phyloP scores from a whole-genome alignment of 1,139 yeast genomes.

The Chernovozyma sophiae-reginae region DNA sequence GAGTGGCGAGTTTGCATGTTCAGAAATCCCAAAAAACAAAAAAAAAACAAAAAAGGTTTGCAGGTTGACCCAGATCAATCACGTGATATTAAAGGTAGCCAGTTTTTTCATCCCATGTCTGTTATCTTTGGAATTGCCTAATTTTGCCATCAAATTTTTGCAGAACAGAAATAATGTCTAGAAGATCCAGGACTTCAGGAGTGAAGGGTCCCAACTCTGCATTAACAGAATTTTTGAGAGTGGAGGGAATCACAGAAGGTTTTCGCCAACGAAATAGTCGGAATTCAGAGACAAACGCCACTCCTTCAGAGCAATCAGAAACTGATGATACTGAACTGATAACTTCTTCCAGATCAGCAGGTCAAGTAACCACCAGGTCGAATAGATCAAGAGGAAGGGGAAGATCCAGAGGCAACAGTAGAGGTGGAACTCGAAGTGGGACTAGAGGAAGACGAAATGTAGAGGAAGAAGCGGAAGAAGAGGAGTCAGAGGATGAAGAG shows the following conservation, averaged over 20 bases:
- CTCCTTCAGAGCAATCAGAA: neutral
- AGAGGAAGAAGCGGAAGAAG: neutral
- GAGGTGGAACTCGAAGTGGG: conserved; percentile 5
- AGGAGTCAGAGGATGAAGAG: conserved; percentile 16
- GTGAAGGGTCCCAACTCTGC: conserved; percentile 81
- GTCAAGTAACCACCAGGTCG: too few species aligned
- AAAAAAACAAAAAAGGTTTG: too few species aligned
- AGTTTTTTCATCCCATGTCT: too few species aligned
- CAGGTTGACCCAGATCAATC: neutral
- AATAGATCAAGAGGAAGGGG: too few species aligned
- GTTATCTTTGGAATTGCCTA: neutral
- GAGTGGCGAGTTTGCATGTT: conserved; percentile 1
- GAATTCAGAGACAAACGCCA: conserved; percentile 4
- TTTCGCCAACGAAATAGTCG: conserved; percentile 52
- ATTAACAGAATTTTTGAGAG: conserved; percentile 64
- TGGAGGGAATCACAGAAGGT: conserved; percentile 85
- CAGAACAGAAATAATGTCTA: conserved; percentile 14
- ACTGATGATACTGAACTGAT: too few species aligned
- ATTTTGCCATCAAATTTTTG: neutral
- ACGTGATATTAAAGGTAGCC: too few species aligned
- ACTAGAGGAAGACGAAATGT: conserved; percentile 5
- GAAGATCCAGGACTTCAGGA: conserved; percentile 29
- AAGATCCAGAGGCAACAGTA: too few species aligned
- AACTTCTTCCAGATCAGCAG: too few species aligned
- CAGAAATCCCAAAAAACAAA: too few species aligned